Evolutionary conservation across 208 protist species (phyloP), one percentile per base, ranked within the genome.

Genomic region (Crithidia expoeki): DNA sequence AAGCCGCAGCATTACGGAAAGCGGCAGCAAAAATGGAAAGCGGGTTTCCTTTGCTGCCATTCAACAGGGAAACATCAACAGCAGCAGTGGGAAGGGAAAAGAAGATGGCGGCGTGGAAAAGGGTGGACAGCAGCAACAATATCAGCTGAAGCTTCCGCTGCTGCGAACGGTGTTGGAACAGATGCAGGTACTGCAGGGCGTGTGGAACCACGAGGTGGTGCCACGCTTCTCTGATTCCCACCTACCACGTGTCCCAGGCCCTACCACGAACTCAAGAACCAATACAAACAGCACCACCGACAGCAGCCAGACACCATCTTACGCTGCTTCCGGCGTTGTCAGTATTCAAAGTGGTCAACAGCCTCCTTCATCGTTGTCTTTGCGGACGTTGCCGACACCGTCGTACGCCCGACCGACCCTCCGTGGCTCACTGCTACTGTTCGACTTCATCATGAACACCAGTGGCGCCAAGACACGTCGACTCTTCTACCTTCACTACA

Each of bases 201-300:
- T 85, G 51, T 89, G 83, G 87, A 67, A 64, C 25, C 47, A 67
- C 44, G 76, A 82, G 42, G 70, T 80, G 55, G 69, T 52, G 11
- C 38, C 51, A 25, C 72, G 63, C 56, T 68, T 68, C 4, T 62
- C 57, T 0, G 72, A 36, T 0, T 28, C 56, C 6, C 52, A 56
- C 51, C 50, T 59, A 6, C 50, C 51, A 33, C 69, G 60, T 3
- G 28, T 60, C 56, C 27, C 50, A 4, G 32, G 33, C 10, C 23
- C 50, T 4, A 25, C 49, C 6, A 33, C 25, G 49, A 55, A 3
- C 5, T 16, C 49, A 4, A 33, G 9, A 5, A 33, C 52, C n/a
- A 32, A 19, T 17, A 40, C 2, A 40, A 4, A 40, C 52, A 21
- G 14, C 25, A 58, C 17, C 32, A 21, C 2, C 52, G 12, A 40